Evolutionary conservation across 352 stramenopile species (phyloP).

Genomic region (Aphanomyces astaci): DNA sequence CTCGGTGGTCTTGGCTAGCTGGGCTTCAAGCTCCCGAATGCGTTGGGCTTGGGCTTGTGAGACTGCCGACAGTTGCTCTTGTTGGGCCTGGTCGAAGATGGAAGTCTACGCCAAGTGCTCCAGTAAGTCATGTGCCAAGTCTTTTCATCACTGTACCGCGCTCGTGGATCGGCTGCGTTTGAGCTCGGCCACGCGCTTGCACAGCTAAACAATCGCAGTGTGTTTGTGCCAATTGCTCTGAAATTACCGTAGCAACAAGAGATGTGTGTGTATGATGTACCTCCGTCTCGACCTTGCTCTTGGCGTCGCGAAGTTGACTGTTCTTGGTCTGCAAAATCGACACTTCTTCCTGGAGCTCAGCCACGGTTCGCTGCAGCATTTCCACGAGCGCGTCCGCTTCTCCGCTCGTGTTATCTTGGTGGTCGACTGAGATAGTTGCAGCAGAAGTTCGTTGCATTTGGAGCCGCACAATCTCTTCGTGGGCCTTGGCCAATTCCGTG

Average conservation of each 20-base stretch:
- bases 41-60: neutral
- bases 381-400: neutral
- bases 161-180: neutral
- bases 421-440: neutral
- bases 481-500: neutral
- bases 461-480: neutral
- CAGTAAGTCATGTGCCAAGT: neutral
- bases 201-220: neutral
- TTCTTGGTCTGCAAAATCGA: neutral
- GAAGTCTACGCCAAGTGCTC: neutral
- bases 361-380: slow-evolving; percentile 3
- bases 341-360: neutral
- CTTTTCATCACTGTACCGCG: neutral
- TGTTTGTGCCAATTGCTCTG: no score
- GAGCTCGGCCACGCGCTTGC: neutral
- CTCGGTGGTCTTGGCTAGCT: neutral
- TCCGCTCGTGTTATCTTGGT: neutral
- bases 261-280: no score
- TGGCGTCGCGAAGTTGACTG: slow-evolving; percentile 3
- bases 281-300: slow-evolving; percentile 9
- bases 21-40: neutral
- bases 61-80: neutral
- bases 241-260: no score
- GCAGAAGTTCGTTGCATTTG: neutral
- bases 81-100: neutral